Evolutionary conservation across 2,329 filamentous ascomycete species (phyloP).

Genomic region (Neofusicoccum sp.): DNA sequence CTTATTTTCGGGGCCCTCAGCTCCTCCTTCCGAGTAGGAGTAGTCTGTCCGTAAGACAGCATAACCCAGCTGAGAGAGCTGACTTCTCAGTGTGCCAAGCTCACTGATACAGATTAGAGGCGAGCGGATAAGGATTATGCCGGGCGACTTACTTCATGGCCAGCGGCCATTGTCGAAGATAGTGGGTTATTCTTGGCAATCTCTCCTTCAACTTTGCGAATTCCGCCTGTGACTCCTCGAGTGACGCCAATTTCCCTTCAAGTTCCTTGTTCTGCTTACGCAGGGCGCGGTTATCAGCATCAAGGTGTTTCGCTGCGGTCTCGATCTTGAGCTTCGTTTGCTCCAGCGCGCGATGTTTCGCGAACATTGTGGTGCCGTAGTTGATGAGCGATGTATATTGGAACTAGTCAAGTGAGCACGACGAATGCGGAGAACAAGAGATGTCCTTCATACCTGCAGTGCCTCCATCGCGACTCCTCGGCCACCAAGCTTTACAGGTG

Average conservation of each 20-base stretch:
- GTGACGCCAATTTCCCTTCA: slow-evolving; percentile 20
- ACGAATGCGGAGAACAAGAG: background rate
- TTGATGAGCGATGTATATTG: slow-evolving; percentile 43
- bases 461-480: slow-evolving; percentile 41
- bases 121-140: background rate
- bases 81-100: slow-evolving; percentile 7
- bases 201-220: slow-evolving; percentile 33
- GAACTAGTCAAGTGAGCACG: slow-evolving; percentile 38
- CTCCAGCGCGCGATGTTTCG: background rate
- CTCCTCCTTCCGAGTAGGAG: background rate
- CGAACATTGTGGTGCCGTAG: slow-evolving; percentile 27
- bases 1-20: background rate
- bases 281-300: background rate
- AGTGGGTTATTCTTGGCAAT: slow-evolving; percentile 34
- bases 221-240: slow-evolving; percentile 27
- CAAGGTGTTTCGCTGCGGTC: background rate
- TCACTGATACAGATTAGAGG: background rate
- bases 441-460: slow-evolving; percentile 35
- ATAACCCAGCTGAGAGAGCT: slow-evolving; percentile 18
- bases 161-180: slow-evolving; percentile 34
- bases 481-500: slow-evolving; percentile 43
- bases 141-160: slow-evolving; percentile 27
- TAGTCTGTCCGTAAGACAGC: slow-evolving; percentile 13
- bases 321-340: background rate
- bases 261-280: slow-evolving; percentile 25